These are phyloP conservation scores for Coemansia sp. DNA, from an alignment of 192 early-diverging fungal genomes.

Conservation along the genomic window DNA sequence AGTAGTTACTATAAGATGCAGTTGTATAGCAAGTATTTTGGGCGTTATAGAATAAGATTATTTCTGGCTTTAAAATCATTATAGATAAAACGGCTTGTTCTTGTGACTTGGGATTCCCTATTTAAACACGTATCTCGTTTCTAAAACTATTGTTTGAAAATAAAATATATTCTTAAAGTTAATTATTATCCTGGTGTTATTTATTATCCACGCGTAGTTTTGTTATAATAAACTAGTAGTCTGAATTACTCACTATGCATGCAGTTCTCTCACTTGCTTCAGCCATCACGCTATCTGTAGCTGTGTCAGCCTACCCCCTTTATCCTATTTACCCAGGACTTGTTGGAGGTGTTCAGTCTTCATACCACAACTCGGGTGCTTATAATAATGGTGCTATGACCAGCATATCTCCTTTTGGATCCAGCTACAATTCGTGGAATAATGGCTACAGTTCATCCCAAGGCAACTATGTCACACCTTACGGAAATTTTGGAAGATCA, in stretches of 20 bases:
- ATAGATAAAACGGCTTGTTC: too few relatives aligned
- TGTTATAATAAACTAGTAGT: background rate
- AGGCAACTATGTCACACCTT: slow-evolving; percentile 17
- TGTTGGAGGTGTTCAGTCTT: slow-evolving; percentile 11
- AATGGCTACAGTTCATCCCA: slow-evolving; percentile 25
- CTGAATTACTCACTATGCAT: background rate
- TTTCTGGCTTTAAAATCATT: too few relatives aligned
- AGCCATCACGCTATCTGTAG: background rate
- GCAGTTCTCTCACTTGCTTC: background rate
- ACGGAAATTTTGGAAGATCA: slow-evolving; percentile 18
- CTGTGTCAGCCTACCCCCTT: slow-evolving; percentile 17
- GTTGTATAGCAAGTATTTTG: too few relatives aligned
- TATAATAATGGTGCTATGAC: slow-evolving; percentile 26
- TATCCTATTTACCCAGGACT: slow-evolving; percentile 30
- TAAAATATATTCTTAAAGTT: too few relatives aligned
- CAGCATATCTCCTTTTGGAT: slow-evolving; percentile 23
- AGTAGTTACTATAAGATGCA: too few relatives aligned
- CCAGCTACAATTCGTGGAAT: slow-evolving; percentile 32
- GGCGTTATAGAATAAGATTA: too few relatives aligned
- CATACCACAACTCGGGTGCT: slow-evolving; percentile 35
- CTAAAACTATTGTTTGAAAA: too few relatives aligned
- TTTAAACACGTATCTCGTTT: too few relatives aligned
- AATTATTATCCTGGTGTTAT: too few relatives aligned
- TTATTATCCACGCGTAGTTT: too few relatives aligned
- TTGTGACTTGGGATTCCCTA: too few relatives aligned